These are phyloP conservation scores for Rehmannia glutinosa DNA, from an alignment of 257 asterid genomes.

Conservation along the genomic window DNA sequence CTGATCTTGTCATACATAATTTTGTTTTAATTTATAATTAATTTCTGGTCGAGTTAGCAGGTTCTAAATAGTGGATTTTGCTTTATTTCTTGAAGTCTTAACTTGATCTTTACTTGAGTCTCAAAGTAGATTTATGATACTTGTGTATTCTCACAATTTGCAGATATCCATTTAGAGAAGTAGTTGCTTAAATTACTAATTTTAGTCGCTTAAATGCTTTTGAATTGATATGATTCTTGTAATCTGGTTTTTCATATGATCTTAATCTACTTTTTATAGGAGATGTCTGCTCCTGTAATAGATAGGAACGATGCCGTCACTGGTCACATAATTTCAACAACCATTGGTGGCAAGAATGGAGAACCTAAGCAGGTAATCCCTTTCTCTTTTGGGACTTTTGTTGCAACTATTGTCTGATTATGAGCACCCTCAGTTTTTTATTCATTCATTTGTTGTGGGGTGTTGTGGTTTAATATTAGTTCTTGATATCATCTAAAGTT, in stretches of 20 bases:
- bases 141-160: neutral
- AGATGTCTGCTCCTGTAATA: constrained; percentile 69
- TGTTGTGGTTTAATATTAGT: neutral
- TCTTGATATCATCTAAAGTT: constrained; percentile 2
- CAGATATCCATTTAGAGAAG: neutral
- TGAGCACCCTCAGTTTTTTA: neutral
- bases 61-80: neutral
- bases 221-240: neutral
- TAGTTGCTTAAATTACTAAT: neutral
- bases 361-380: constrained; percentile 81
- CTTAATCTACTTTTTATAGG: constrained; percentile 38
- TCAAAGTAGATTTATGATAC: neutral
- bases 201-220: neutral
- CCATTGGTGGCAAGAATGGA: constrained; percentile 95
- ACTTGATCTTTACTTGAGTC: constrained; percentile 1
- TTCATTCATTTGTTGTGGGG: too few relatives aligned
- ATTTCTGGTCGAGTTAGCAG: neutral
- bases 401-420: neutral
- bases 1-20: neutral
- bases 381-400: neutral
- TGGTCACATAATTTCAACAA: constrained; percentile 88
- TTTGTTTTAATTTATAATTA: neutral
- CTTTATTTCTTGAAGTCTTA: neutral
- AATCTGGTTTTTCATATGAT: constrained; percentile 15
- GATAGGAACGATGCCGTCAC: constrained; percentile 71